phyloP scores from a whole-genome alignment of 306 rosid species.

The barrel medic (Medicago truncatula) region MtrunA17r5.0-ANR NC_053043.1:48517001-48517500 shows the following conservation, averaged over 20 bases:
- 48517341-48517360: constrained; percentile 97
- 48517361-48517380: constrained; percentile 69
- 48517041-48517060: no score
- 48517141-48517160: not conserved
- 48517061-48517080: no score
- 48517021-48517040: no score
- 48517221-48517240: constrained; percentile 85
- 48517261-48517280: constrained; percentile 98
- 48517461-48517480: not conserved
- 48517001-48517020: no score
- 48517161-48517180: constrained; percentile 10
- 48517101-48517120: not conserved
- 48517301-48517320: constrained; percentile 97
- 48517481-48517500: not conserved
- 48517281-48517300: constrained; percentile 86
- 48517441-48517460: not conserved
- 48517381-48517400: not conserved
- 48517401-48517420: not conserved
- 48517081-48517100: not conserved
- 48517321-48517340: constrained; percentile 91
- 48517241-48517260: constrained; percentile 97
- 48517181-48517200: constrained; percentile 86
- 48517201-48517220: constrained; percentile 91
- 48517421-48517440: not conserved
- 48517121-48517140: not conserved